Conservation (phyloP, 495 filamentous ascomycete species). For the Penicillium mononematosum region DNA sequence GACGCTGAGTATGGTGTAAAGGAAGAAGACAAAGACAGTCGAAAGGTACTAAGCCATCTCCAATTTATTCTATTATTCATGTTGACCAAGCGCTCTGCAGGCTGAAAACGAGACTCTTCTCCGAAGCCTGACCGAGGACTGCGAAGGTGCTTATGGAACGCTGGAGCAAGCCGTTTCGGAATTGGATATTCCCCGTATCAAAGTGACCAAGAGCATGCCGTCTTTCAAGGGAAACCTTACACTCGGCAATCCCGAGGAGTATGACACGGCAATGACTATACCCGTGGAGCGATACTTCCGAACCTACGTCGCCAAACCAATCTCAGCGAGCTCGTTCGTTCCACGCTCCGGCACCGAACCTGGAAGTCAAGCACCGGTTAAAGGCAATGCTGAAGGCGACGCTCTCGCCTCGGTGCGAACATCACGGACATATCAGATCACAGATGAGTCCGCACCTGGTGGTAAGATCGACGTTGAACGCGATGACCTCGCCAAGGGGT, state of each 20-base stretch:
- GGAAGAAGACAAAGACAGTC: slow-evolving; percentile 78
- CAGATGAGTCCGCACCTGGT: slow-evolving; percentile 68
- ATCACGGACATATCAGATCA: slow-evolving; percentile 74
- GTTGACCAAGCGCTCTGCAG: slow-evolving; percentile 30
- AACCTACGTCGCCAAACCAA: slow-evolving; percentile 70
- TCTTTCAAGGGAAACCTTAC: slow-evolving; percentile 78
- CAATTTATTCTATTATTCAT: not conserved
- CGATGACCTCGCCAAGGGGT: slow-evolving; percentile 87
- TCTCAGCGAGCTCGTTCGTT: slow-evolving; percentile 74
- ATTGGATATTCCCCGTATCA: slow-evolving; percentile 72
- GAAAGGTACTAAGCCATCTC: slow-evolving; percentile 52
- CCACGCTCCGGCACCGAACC: slow-evolving; percentile 47
- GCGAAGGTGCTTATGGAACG: slow-evolving; percentile 73
- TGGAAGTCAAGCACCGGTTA: slow-evolving; percentile 32
- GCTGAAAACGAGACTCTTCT: slow-evolving; percentile 66
- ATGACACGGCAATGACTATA: slow-evolving; percentile 76
- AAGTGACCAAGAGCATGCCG: slow-evolving; percentile 65
- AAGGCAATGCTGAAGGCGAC: slow-evolving; percentile 19
- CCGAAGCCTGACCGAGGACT: slow-evolving; percentile 59
- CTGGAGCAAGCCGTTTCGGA: slow-evolving; percentile 79
- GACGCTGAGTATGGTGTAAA: slow-evolving; percentile 88
- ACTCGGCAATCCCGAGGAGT: slow-evolving; percentile 72
- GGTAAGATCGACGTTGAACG: slow-evolving; percentile 81
- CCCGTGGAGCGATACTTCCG: slow-evolving; percentile 87
- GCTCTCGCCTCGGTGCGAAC: slow-evolving; percentile 65